Base-by-base conservation (phyloP, 129 eudicot genomes). In the Saussurea involucrata region DNA sequence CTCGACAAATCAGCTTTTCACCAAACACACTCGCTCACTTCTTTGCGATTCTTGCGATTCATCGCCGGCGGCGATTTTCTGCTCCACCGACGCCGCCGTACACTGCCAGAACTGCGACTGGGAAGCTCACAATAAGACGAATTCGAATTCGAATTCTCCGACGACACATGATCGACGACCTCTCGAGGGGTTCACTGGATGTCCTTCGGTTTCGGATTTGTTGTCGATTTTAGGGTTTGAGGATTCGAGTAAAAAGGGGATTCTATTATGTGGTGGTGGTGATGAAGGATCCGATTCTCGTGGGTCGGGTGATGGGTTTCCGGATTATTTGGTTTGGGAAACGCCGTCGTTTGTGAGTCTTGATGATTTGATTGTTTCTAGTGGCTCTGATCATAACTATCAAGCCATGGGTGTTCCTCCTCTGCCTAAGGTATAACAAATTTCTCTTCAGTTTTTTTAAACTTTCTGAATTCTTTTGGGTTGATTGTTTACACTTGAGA, bases 31-130 rank as follows among this genome's bases (percentile, higher is more conserved):
- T 8, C 89, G 98, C 0, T 81, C 85, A 4, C 83, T 85, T n/a
- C 90, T 94, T 28, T 94, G 98, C 46, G 90, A 94, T 28, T 44
- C 72, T 0, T 94, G 98, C 34, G 80, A 83, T 53, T 87, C 97
- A 5, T 72, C 93, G 2, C 92, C 98, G 6, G 90, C 93, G 17
- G 81, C 92, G 0, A 87, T 94, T 20, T 85, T 89, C 69, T 94
- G 97, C 58, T 81, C 86, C 63, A 86, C 92, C 9, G 85, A 94
- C 10, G 36, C 71, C 74, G 63, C 75, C 10, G 90, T 91, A 22
- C 88, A 89, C 11, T 94, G 98, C 66, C 97, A 89, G 88, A 94
- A 94, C 42, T 91, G 98, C 74, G 97, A 94, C 8, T 89, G 92
- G 92, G 98, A 94, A 44, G 17, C 81, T 0, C 97, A 94, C 63